phyloP scores from a whole-genome alignment of 345 rosid genomes.

The Psidium friedrichsthalianum region DNA sequence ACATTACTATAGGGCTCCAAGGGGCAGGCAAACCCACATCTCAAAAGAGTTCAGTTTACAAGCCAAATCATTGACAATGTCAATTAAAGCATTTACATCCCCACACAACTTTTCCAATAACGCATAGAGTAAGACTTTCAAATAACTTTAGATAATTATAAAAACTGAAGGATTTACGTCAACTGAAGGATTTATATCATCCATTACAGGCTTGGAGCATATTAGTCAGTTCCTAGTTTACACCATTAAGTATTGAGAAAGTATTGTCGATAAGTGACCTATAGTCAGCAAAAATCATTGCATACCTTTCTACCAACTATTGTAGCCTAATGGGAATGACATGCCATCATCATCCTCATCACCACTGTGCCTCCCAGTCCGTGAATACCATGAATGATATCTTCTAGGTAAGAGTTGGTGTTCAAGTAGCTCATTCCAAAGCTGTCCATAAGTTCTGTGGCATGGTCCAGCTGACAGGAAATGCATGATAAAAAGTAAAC shows the following conservation, averaged over 20 bases:
- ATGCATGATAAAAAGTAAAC: conserved; percentile 88
- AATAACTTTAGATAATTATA: not conserved
- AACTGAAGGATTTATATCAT: not conserved
- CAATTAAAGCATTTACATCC: not conserved
- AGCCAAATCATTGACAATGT: not conserved
- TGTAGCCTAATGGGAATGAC: conserved; percentile 68
- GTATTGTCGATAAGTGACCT: not conserved
- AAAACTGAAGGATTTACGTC: not conserved
- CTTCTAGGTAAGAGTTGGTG: conserved; percentile 90
- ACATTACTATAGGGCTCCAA: not conserved
- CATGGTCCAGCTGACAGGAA: conserved; percentile 93
- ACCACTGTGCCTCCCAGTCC: conserved; percentile 51
- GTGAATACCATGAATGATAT: conserved; percentile 94
- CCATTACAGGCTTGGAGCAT: not conserved
- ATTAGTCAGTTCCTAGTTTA: not conserved
- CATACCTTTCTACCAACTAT: conserved; percentile 67
- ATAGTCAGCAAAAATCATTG: not conserved
- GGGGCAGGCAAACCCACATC: not conserved
- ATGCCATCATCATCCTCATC: conserved; percentile 70
- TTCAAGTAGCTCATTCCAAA: conserved; percentile 82
- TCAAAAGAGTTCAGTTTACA: not conserved
- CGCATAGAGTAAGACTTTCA: not conserved
- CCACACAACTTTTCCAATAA: not conserved
- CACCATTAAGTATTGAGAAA: not conserved
- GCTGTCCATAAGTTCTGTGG: conserved; percentile 54